Percentiles rank a stretch among this genome's conserved stretches.
Conservation (phyloP, 1,139 yeast species). For the Yarrowia galli region DNA sequence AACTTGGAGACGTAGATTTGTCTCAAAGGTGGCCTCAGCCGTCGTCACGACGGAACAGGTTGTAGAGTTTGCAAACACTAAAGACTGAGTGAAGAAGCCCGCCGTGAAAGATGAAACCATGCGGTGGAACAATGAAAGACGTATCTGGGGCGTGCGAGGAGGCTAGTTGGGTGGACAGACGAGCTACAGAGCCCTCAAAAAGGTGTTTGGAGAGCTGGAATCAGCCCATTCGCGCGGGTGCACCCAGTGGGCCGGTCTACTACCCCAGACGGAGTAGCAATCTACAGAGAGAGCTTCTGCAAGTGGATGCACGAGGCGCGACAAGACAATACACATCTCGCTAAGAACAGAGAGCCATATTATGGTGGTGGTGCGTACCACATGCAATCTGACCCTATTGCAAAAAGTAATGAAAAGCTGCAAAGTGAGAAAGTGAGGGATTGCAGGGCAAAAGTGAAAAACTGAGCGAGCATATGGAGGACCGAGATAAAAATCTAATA, state of each 20-base stretch:
- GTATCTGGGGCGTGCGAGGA: background rate
- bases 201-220: background rate
- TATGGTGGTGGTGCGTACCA: background rate
- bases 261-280: constrained; percentile 27
- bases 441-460: background rate
- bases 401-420: constrained; percentile 6
- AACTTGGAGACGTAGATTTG: constrained; percentile 5
- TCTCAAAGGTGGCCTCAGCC: constrained; percentile 27
- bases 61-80: constrained; percentile 13
- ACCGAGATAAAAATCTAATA: constrained; percentile 16
- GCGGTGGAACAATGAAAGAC: constrained; percentile 5
- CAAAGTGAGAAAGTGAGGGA: background rate
- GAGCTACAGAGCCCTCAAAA: background rate
- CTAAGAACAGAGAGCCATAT: constrained; percentile 6
- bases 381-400: constrained; percentile 15
- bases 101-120: constrained; percentile 16
- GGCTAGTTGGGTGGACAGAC: background rate
- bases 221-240: background rate
- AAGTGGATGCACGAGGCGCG: constrained; percentile 20
- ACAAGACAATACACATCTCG: constrained; percentile 7
- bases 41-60: constrained; percentile 10
- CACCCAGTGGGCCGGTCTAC: background rate
- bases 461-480: background rate
- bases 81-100: background rate
- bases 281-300: constrained; percentile 16